phyloP scores from a whole-genome alignment of 2,329 filamentous ascomycete genomes.

The Clathrospora elynae region DNA sequence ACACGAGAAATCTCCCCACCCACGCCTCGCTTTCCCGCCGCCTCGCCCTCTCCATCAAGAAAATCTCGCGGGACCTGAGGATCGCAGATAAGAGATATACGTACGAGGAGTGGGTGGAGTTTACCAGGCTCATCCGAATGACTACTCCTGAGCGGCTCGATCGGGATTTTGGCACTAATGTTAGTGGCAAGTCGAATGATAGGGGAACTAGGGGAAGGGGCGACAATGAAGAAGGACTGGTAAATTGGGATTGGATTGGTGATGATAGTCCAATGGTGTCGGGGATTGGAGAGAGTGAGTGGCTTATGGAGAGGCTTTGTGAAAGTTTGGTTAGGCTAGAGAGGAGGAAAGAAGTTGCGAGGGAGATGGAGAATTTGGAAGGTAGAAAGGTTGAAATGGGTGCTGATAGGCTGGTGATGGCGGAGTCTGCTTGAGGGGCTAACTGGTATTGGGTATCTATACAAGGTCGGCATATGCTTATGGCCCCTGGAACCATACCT shows the following conservation, averaged over 20 bases:
- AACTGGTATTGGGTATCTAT: too few species aligned
- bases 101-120: slow-evolving; percentile 88
- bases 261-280: slow-evolving; percentile 70
- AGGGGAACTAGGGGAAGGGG: slow-evolving; percentile 63
- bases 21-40: slow-evolving; percentile 62
- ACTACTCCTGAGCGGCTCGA: slow-evolving; percentile 34
- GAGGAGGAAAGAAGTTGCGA: slow-evolving; percentile 27
- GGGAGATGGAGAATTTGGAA: slow-evolving; percentile 6
- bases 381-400: neutral
- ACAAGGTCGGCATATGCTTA: too few species aligned
- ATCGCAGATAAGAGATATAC: slow-evolving; percentile 67
- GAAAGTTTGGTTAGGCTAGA: slow-evolving; percentile 61
- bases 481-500: too few species aligned
- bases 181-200: slow-evolving; percentile 53
- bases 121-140: slow-evolving; percentile 73
- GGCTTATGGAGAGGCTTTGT: slow-evolving; percentile 68
- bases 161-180: slow-evolving; percentile 10
- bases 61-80: slow-evolving; percentile 67
- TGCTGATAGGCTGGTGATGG: too few species aligned
- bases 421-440: too few species aligned
- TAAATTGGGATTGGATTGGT: slow-evolving; percentile 76
- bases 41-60: slow-evolving; percentile 72
- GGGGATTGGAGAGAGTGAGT: slow-evolving; percentile 66
- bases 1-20: slow-evolving; percentile 28
- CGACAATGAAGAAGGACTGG: slow-evolving; percentile 62